Conservation (phyloP, 2,329 filamentous ascomycete genomes). For the Trichoderma sp. region DNA sequence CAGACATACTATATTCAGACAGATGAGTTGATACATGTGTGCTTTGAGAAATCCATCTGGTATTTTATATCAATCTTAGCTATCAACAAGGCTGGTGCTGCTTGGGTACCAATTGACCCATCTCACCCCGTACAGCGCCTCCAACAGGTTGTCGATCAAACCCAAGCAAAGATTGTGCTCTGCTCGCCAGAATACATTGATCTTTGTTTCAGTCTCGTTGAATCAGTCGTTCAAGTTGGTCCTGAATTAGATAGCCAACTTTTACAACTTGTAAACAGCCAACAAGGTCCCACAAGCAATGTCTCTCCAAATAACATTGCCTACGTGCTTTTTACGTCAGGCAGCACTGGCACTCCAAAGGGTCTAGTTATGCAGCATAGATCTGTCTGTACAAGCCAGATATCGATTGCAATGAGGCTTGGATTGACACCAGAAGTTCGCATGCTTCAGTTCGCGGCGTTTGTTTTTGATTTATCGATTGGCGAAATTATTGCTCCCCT, state of each 20-base stretch:
- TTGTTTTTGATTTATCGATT: constrained; percentile 22
- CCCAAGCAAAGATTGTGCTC: not conserved
- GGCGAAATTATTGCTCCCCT: constrained; percentile 18
- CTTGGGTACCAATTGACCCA: constrained; percentile 5
- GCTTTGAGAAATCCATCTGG: constrained; percentile 25
- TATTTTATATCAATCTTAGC: constrained; percentile 27
- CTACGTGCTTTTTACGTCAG: constrained; percentile 51
- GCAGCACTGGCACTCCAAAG: constrained; percentile 51
- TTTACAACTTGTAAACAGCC: not conserved
- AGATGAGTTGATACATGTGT: constrained; percentile 22
- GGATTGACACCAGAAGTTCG: not conserved
- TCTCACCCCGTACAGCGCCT: not conserved
- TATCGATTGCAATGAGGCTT: not conserved
- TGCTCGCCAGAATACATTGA: not conserved
- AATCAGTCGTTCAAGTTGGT: not conserved
- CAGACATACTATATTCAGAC: constrained; percentile 22
- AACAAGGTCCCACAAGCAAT: not conserved
- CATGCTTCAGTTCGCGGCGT: constrained; percentile 22
- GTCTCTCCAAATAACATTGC: not conserved
- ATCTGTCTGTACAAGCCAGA: constrained; percentile 13
- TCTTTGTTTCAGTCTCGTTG: not conserved
- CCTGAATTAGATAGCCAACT: not conserved
- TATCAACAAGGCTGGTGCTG: constrained; percentile 29
- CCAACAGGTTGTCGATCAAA: not conserved
- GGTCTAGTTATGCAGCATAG: constrained; percentile 28